Conservation (phyloP, 768 basidiomycete species). For the Tubosaeta sp. region DNA sequence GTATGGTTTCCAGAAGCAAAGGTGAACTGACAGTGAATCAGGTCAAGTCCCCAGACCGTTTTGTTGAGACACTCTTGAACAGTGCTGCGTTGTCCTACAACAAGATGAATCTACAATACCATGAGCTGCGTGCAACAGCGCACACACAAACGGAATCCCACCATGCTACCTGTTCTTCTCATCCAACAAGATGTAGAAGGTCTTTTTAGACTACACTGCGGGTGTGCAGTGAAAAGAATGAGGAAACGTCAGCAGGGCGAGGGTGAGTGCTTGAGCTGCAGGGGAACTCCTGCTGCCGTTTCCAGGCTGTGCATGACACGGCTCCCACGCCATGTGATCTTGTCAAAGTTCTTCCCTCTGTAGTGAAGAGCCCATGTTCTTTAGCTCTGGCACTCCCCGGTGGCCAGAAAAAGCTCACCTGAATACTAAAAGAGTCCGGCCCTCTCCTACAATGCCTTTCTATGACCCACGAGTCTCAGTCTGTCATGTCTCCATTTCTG, state of each 20-base stretch:
- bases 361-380: slow-evolving; percentile 49
- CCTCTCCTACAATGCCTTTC: slow-evolving; percentile 63
- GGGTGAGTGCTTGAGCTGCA: too few species aligned
- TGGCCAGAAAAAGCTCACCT: slow-evolving; percentile 56
- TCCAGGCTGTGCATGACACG: too few species aligned
- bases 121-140: slow-evolving; percentile 18
- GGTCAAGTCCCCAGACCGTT: slow-evolving; percentile 38
- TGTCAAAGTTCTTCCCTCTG: neutral
- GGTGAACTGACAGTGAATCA: slow-evolving; percentile 68
- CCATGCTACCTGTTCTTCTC: too few species aligned
- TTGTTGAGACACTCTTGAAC: slow-evolving; percentile 18
- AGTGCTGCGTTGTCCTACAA: slow-evolving; percentile 58
- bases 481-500: neutral
- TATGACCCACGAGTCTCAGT: slow-evolving; percentile 79
- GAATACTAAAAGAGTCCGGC: slow-evolving; percentile 44
- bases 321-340: slow-evolving; percentile 35
- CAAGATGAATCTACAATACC: slow-evolving; percentile 57
- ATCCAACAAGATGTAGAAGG: too few species aligned
- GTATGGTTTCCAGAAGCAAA: slow-evolving; percentile 71
- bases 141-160: neutral
- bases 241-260: too few species aligned
- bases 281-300: too few species aligned
- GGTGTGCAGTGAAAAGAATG: too few species aligned
- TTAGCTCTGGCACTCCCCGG: slow-evolving; percentile 54
- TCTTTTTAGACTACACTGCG: too few species aligned